Evolutionary conservation across 2,329 filamentous ascomycete species (phyloP), one percentile per base, ranked within the genome.

Genomic region (Alternaria triticina): DNA sequence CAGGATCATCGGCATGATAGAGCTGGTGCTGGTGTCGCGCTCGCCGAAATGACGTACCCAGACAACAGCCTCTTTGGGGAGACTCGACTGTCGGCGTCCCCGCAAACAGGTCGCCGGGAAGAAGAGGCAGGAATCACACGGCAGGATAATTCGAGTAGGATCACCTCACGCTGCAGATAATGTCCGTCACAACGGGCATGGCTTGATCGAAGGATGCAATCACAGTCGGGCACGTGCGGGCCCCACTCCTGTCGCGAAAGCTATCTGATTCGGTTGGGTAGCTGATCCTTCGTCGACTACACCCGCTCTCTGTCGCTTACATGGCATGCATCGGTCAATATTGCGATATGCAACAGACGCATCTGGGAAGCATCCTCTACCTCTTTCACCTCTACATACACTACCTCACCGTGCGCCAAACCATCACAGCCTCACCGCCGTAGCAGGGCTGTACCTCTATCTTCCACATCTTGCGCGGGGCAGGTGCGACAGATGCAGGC

Each of bases 181-280:
- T 59, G 61, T 54, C 27, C 52, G 54, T 55, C 54, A 46, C 64
- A 47, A 57, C 30, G 46, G 64, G 54, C 36, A 66, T 64, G 57
- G 61, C 61, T 59, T 59, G 51, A 59, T 65, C 45, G 45, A 12
- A 33, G 30, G 10, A 46, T 51, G 40, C 44, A 61, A 58, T 51
- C 44, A 46, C 9, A 61, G 59, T n/a, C 8, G 36, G 43, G 59
- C 50, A 58, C 55, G 55, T 61, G 62, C 64, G 55, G 43, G 43
- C 20, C 33, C 44, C 54, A 44, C 22, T 20, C 27, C 54, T 33
- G 8, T n/a, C 22, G 55, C 45, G 27, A 50, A 57, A 50, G 55
- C 28, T 27, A 36, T 43, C 45, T 57, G 45, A 51, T 58, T 52
- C 49, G 49, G 49, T 22, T 20, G 45, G 23, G 52, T 2, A 54